Conservation (phyloP, 2,329 filamentous ascomycete species). For the Hypoxylon sp. region DNA sequence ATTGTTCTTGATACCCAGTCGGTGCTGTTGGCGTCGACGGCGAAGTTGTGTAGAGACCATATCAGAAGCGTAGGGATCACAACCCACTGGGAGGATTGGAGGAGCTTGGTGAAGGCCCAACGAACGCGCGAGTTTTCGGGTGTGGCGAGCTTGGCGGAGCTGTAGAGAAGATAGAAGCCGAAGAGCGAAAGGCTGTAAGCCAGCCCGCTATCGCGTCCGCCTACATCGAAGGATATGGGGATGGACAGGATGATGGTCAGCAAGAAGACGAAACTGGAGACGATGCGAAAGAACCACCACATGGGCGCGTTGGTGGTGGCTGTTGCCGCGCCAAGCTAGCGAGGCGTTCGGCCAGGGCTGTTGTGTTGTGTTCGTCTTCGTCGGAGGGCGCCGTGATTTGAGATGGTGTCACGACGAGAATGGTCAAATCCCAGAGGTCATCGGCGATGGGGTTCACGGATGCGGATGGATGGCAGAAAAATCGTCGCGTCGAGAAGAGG, state of each 20-base stretch:
- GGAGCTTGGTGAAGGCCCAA: conserved; percentile 76
- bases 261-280: conserved; percentile 88
- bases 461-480: conserved; percentile 24
- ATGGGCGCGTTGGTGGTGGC: conserved; percentile 70
- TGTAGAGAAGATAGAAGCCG: conserved; percentile 91
- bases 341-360: conserved; percentile 54
- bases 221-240: conserved; percentile 97
- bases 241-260: conserved; percentile 95
- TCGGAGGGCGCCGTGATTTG: conserved; percentile 17
- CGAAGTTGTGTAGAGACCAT: conserved; percentile 96
- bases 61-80: conserved; percentile 89
- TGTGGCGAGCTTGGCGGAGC: conserved; percentile 82
- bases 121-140: conserved; percentile 84
- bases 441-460: conserved; percentile 24
- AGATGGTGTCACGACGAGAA: conserved; percentile 24
- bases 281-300: conserved; percentile 84
- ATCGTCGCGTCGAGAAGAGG: conserved; percentile 43
- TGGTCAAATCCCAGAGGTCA: conserved; percentile 17
- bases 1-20: conserved; percentile 89
- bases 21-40: conserved; percentile 83
- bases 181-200: conserved; percentile 93
- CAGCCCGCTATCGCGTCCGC: conserved; percentile 92
- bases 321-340: conserved; percentile 55
- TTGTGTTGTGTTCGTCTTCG: conserved; percentile 17
- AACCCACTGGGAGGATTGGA: conserved; percentile 87